Evolutionary conservation across 2,329 filamentous ascomycete species (phyloP).

Genomic region (Coniochaeta prunicola): DNA sequence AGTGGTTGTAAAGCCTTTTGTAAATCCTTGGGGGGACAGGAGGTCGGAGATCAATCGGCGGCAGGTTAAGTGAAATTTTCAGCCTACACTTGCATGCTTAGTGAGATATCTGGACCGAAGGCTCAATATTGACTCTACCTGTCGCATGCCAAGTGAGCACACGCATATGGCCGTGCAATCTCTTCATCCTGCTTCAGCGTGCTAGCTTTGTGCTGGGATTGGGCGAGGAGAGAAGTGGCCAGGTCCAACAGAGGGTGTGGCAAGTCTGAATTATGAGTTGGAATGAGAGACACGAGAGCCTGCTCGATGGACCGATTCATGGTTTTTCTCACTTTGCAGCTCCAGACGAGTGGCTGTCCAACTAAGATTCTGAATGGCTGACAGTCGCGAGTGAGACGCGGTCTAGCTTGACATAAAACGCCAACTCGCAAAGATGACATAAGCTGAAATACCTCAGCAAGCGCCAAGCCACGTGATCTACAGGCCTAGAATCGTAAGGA

Average conservation of each 20-base stretch:
- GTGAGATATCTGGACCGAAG: neutral
- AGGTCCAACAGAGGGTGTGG: constrained; percentile 65
- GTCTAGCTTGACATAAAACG: neutral
- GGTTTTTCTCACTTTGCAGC: neutral
- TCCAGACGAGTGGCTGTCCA: neutral
- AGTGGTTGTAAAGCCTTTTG: constrained; percentile 73
- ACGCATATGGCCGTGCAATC: constrained; percentile 75
- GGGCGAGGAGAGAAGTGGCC: constrained; percentile 66
- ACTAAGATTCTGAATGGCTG: neutral
- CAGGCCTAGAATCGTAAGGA: constrained; percentile 1
- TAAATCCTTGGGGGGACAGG: constrained; percentile 77
- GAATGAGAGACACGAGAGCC: constrained; percentile 65
- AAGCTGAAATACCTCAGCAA: neutral
- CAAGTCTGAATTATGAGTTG: constrained; percentile 60
- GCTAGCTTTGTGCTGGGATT: constrained; percentile 70
- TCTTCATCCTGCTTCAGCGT: constrained; percentile 81
- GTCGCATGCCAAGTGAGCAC: constrained; percentile 84
- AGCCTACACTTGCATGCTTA: too few species aligned
- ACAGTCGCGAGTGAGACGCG: neutral
- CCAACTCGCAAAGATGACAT: too few species aligned
- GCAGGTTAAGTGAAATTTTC: constrained; percentile 69
- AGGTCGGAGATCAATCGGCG: constrained; percentile 65
- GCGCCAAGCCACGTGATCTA: neutral
- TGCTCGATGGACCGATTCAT: constrained; percentile 75
- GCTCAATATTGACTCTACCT: constrained; percentile 39